These are phyloP conservation scores for Fusarium pseudonygamai DNA, from an alignment of 2,329 filamentous ascomycete genomes.

Conservation along the genomic window DNA sequence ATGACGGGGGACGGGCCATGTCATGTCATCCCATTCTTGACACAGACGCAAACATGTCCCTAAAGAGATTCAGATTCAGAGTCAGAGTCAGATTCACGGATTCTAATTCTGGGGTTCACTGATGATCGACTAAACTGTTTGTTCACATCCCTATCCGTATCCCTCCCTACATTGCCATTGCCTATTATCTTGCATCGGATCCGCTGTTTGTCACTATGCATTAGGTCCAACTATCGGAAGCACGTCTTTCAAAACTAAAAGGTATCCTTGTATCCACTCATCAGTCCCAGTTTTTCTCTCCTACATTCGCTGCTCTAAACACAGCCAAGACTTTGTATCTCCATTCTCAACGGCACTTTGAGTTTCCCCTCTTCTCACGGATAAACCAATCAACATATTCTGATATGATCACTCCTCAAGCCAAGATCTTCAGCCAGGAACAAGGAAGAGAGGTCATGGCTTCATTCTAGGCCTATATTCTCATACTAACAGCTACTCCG, in stretches of 20 bases:
- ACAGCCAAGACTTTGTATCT: neutral
- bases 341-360: neutral
- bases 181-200: constrained; percentile 9
- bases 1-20: constrained; percentile 24
- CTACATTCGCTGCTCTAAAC: neutral
- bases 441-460: neutral
- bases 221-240: constrained; percentile 1
- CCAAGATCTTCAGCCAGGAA: constrained; percentile 15
- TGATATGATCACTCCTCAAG: neutral
- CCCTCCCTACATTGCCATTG: neutral
- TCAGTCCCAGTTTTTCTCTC: constrained; percentile 4
- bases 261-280: constrained; percentile 13
- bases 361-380: neutral
- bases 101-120: neutral
- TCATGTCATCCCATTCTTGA: constrained; percentile 34
- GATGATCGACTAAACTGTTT: constrained; percentile 4
- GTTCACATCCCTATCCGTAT: constrained; percentile 1
- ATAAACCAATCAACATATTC: neutral
- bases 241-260: neutral
- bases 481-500: neutral
- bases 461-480: neutral
- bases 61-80: constrained; percentile 13
- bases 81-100: neutral
- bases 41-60: constrained; percentile 35
- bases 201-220: constrained; percentile 18